A percentile compares a stretch with the other conserved stretches of the same genome.
Conservation (phyloP, 805 yeast species). For the Wickerhamiella allomyrinae region DNA sequence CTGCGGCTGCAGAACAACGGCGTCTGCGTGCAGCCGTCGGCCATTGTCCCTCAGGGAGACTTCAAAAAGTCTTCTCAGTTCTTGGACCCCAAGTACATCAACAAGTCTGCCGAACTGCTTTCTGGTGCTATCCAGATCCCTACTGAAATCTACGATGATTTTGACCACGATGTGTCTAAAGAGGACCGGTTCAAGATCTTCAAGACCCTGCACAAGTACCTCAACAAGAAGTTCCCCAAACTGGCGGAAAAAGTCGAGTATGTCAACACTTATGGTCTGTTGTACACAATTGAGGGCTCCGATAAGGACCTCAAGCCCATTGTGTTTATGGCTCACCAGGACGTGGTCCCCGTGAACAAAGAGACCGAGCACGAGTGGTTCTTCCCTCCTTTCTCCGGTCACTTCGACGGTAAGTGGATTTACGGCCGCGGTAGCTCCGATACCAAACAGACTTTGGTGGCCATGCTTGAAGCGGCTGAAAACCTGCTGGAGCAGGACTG, state of each 20-base stretch:
- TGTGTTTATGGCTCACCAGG: constrained; percentile 63
- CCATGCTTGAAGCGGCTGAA: constrained; percentile 54
- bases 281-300: constrained; percentile 50
- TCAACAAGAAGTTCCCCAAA: constrained; percentile 40
- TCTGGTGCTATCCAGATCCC: constrained; percentile 47
- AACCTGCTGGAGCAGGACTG: constrained; percentile 37
- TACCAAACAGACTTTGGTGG: constrained; percentile 55
- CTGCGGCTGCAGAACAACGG: no score
- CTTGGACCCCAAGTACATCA: constrained; percentile 6
- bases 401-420: constrained; percentile 48
- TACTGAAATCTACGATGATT: constrained; percentile 48
- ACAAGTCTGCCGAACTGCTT: constrained; percentile 10
- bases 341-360: constrained; percentile 62
- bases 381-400: constrained; percentile 51
- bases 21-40: constrained; percentile 8
- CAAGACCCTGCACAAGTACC: constrained; percentile 36
- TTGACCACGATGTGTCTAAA: constrained; percentile 31
- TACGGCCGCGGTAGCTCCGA: constrained; percentile 75
- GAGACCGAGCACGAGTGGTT: constrained; percentile 45
- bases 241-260: constrained; percentile 34
- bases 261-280: constrained; percentile 49
- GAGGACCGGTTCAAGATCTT: constrained; percentile 38
- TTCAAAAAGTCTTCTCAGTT: constrained; percentile 7
- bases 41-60: constrained; percentile 2
- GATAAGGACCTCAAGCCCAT: constrained; percentile 41